Evolutionary conservation across 1,139 yeast species (phyloP).

Genomic region (Taphrina wiesneri): DNA sequence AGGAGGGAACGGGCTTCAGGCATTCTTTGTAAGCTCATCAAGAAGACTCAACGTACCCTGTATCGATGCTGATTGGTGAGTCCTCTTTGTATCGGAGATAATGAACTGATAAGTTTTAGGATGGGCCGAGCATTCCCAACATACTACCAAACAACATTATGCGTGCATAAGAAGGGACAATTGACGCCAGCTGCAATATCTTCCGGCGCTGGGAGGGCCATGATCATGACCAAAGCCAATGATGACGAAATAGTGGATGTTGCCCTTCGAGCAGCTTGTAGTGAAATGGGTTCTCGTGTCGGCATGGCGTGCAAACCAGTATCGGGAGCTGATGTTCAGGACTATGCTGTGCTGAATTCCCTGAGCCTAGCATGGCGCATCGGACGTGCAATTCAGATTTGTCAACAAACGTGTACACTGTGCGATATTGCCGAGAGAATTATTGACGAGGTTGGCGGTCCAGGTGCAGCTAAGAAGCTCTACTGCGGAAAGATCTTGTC

Average conservation of each 20-base stretch:
- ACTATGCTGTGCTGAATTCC: conserved; percentile 41
- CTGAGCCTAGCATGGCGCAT: conserved; percentile 54
- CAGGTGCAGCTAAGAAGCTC: conserved; percentile 46
- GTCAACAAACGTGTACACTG: conserved; percentile 48
- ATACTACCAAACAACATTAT: conserved; percentile 50
- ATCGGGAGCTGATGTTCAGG: conserved; percentile 42
- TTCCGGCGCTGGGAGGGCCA: conserved; percentile 53
- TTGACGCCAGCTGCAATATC: conserved; percentile 49
- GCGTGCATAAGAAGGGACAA: conserved; percentile 42
- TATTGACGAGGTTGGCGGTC: conserved; percentile 49
- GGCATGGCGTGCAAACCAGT: conserved; percentile 50
- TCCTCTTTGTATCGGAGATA: neutral
- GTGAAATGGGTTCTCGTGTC: conserved; percentile 50
- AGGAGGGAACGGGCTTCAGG: conserved; percentile 52
- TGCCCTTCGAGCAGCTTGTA: conserved; percentile 50
- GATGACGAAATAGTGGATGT: conserved; percentile 48
- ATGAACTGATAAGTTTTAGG: neutral
- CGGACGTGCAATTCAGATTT: conserved; percentile 51
- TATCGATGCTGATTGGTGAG: conserved; percentile 48
- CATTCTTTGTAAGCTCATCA: conserved; percentile 45
- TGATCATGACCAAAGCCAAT: conserved; percentile 48
- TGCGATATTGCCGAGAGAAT: conserved; percentile 48
- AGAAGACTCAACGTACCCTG: conserved; percentile 46
- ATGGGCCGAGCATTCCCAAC: conserved; percentile 56
- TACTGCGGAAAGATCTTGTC: conserved; percentile 52